Evolutionary conservation across 2,329 filamentous ascomycete genomes (phyloP).

Genomic region (Dryadomyces sulphureus): DNA sequence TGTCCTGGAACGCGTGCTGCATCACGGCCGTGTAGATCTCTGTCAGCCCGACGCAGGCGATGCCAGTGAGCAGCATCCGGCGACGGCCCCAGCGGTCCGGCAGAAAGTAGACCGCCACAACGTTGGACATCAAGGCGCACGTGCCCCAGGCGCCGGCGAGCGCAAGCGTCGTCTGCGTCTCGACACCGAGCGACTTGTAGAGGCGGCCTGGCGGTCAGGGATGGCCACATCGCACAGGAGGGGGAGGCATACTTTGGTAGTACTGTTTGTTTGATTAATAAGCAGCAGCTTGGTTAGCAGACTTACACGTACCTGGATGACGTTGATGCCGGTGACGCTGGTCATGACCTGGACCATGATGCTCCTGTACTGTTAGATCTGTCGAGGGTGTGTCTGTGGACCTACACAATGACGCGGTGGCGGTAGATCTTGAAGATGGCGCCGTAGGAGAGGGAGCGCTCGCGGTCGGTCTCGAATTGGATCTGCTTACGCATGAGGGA

Average conservation of each 20-base stretch:
- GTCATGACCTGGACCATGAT: slow-evolving; percentile 44
- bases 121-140: slow-evolving; percentile 32
- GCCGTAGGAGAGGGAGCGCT: slow-evolving; percentile 29
- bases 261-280: neutral
- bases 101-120: slow-evolving; percentile 33
- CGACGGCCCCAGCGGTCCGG: slow-evolving; percentile 44
- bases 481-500: slow-evolving; percentile 36
- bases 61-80: slow-evolving; percentile 39
- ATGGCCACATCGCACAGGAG: too few relatives aligned
- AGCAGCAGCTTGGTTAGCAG: slow-evolving; percentile 22
- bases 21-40: slow-evolving; percentile 46
- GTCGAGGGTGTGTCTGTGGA: slow-evolving; percentile 18
- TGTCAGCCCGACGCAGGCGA: slow-evolving; percentile 35
- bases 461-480: slow-evolving; percentile 40
- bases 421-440: slow-evolving; percentile 37
- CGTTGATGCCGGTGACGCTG: slow-evolving; percentile 39
- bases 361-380: neutral
- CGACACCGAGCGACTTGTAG: slow-evolving; percentile 33
- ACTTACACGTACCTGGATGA: slow-evolving; percentile 22
- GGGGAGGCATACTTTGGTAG: neutral
- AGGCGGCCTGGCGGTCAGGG: neutral
- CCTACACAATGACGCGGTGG: slow-evolving; percentile 32
- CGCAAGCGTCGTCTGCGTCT: slow-evolving; percentile 32
- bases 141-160: slow-evolving; percentile 40
- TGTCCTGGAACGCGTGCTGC: slow-evolving; percentile 40